Percentiles rank a stretch among this genome's conserved stretches.
Conservation (phyloP, 2,329 filamentous ascomycete species). For the Amylocarpus encephaloides region DNA sequence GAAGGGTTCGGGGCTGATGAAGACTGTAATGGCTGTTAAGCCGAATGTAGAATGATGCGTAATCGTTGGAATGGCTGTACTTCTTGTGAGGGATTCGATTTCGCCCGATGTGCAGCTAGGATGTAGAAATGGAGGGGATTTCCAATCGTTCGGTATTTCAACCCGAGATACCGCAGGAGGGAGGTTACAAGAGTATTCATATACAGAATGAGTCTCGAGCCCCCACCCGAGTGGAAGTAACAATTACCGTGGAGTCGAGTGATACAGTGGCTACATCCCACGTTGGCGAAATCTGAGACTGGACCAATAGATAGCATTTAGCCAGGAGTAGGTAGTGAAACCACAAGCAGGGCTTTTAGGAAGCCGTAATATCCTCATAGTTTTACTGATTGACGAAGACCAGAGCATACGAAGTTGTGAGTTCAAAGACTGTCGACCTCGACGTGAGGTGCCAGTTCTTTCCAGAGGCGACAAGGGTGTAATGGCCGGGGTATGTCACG, state of each 20-base stretch:
- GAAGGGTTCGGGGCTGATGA: too few relatives aligned
- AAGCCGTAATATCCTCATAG: conserved; percentile 16
- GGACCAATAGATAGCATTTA: conserved; percentile 23
- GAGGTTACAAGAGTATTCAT: conserved; percentile 21
- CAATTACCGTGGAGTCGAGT: conserved; percentile 16
- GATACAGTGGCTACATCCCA: conserved; percentile 21
- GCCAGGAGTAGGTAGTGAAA: conserved; percentile 24
- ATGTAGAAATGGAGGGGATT: conserved; percentile 15
- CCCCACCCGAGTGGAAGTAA: conserved; percentile 20
- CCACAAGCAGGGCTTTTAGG: conserved; percentile 21
- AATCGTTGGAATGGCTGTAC: too few relatives aligned
- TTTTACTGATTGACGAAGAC: conserved; percentile 9
- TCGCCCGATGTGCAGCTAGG: conserved; percentile 17
- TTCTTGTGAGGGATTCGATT: neutral
- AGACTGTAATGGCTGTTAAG: too few relatives aligned
- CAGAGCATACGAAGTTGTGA: conserved; percentile 10
- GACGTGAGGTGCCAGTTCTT: conserved; percentile 25
- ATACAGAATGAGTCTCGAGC: conserved; percentile 22
- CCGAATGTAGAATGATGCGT: too few relatives aligned
- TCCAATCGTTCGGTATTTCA: conserved; percentile 19
- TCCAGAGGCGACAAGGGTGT: conserved; percentile 22
- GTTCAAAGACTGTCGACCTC: conserved; percentile 9
- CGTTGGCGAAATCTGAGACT: conserved; percentile 19
- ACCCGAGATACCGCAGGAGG: conserved; percentile 19
- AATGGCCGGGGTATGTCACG: conserved; percentile 23